Base-by-base conservation (phyloP, 2,329 filamentous ascomycete genomes). In the Aspergillus sp. region DNA sequence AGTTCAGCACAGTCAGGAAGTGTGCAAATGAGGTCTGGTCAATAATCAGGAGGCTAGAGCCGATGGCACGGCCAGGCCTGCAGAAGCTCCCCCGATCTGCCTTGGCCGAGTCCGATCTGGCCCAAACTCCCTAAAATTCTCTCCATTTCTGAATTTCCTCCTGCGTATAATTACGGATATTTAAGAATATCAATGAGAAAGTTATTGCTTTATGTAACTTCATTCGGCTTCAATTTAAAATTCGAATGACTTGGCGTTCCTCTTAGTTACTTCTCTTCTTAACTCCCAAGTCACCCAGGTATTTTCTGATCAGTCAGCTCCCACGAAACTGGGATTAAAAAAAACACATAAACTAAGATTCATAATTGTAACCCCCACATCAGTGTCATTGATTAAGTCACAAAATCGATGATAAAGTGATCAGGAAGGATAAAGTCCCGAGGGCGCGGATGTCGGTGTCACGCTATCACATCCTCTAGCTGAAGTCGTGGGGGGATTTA, bases 21-120 rank as follows among this genome's bases (percentile, higher is more conserved):
- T 11, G 27, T 30, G 9, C 27, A 30, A 30, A 30, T 30, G 27
- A 30, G 27, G 27, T 30, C 27, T 30, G 27, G 27, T 30, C 27
- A 11, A 30, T 30, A 30, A 37, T 30, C 33, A 33, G n/a, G 20
- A 27, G 24, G 11, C n/a, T 19, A 13, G n/a, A 15, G 13, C 24
- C 20, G 19, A 48, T 19, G 37, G 24, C 24, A 9, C 27, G 27
- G 8, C 22, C 13, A 15, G 5, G 24, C 24, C 39, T 44, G 40
- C 50, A 52, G 24, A 30, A 47, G 27, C 22, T 51, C 50, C 50
- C 39, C 50, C 27, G 50, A 46, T 47, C 51, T 46, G 51, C 51
- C 11, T 20, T 11, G 20, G 40, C 6, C 40, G 9, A 17, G 6
- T 20, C n/a, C 40, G 40, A n/a, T 13, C 40, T 17, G 40, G 15